phyloP scores from a whole-genome alignment of 83 land plant species.

The Isoetes engelmannii region DNA sequence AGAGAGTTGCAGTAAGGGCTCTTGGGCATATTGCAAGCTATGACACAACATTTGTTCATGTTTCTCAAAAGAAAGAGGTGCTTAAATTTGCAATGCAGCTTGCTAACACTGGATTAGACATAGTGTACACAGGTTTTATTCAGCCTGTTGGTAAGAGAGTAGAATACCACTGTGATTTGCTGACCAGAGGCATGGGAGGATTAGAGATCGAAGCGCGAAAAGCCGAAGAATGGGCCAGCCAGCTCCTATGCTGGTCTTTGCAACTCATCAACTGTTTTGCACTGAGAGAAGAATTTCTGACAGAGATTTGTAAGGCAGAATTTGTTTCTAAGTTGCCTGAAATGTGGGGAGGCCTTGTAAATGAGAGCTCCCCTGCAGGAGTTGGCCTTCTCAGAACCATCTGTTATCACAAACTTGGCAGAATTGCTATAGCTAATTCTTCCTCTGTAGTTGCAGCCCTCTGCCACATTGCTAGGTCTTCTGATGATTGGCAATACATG shows the following conservation, averaged over 20 bases:
- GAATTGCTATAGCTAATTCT: conserved; percentile 42
- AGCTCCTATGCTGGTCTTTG: conserved; percentile 85
- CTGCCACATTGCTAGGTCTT: conserved; percentile 75
- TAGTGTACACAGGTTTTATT: conserved; percentile 59
- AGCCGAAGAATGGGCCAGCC: conserved; percentile 97
- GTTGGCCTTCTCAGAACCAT: conserved; percentile 71
- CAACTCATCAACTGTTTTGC: conserved; percentile 83
- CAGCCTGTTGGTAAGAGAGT: conserved; percentile 47
- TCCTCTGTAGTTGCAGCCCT: conserved; percentile 41
- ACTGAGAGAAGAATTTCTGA: conserved; percentile 42
- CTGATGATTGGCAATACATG: conserved; percentile 92
- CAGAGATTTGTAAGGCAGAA: conserved; percentile 46
- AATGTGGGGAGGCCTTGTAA: conserved; percentile 88
- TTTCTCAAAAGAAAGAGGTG: conserved; percentile 46
- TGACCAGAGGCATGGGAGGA: conserved; percentile 82
- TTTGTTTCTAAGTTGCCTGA: conserved; percentile 53
- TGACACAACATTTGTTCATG: conserved; percentile 49
- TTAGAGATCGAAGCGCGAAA: conserved; percentile 60
- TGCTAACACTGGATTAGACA: conserved; percentile 50
- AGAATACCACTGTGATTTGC: conserved; percentile 75
- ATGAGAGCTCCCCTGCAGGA: conserved; percentile 74
- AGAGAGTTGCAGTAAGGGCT: conserved; percentile 86
- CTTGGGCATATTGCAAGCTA: conserved; percentile 88
- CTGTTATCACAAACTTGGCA: conserved; percentile 50
- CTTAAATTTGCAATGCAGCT: conserved; percentile 66